These are phyloP conservation scores for Penicillium sp. DNA, from an alignment of 2,329 filamentous ascomycete genomes.

Conservation along the genomic window DNA sequence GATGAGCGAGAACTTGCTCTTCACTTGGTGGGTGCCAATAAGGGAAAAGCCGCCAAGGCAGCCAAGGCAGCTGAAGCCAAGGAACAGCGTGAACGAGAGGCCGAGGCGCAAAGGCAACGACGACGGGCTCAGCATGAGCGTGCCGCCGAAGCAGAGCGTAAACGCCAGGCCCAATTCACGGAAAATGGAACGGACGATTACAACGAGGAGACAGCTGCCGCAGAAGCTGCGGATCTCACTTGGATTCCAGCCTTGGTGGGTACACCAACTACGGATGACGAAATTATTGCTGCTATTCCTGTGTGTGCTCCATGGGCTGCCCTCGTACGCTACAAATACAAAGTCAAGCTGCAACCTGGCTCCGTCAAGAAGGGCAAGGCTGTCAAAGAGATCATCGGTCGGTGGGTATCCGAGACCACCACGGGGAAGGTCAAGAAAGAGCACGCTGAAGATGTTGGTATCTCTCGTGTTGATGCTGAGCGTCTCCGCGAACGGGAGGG, in stretches of 20 bases:
- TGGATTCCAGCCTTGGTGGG: slow-evolving; percentile 68
- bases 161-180: slow-evolving; percentile 71
- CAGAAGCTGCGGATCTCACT: slow-evolving; percentile 53
- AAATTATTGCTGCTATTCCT: slow-evolving; percentile 61
- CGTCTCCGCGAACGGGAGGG: slow-evolving; percentile 80
- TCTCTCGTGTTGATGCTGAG: slow-evolving; percentile 60
- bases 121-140: slow-evolving; percentile 76
- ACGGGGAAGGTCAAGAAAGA: slow-evolving; percentile 47
- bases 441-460: slow-evolving; percentile 57
- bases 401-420: slow-evolving; percentile 67
- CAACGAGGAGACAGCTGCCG: slow-evolving; percentile 54
- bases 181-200: slow-evolving; percentile 63
- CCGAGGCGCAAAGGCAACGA: slow-evolving; percentile 68
- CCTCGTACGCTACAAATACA: slow-evolving; percentile 75
- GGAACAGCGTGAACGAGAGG: slow-evolving; percentile 67
- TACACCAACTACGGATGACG: slow-evolving; percentile 74
- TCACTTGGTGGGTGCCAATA: slow-evolving; percentile 73
- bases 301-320: slow-evolving; percentile 64
- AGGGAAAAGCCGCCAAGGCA: slow-evolving; percentile 58
- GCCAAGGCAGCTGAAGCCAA: slow-evolving; percentile 60
- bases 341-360: slow-evolving; percentile 90
- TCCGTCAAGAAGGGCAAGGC: slow-evolving; percentile 91
- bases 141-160: slow-evolving; percentile 60
- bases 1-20: slow-evolving; percentile 85
- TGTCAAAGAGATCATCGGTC: slow-evolving; percentile 80